Evolutionary conservation across 1,139 yeast genomes (phyloP), one percentile per base, ranked within the genome.

Genomic region (Yamadazyma aaseri): DNA sequence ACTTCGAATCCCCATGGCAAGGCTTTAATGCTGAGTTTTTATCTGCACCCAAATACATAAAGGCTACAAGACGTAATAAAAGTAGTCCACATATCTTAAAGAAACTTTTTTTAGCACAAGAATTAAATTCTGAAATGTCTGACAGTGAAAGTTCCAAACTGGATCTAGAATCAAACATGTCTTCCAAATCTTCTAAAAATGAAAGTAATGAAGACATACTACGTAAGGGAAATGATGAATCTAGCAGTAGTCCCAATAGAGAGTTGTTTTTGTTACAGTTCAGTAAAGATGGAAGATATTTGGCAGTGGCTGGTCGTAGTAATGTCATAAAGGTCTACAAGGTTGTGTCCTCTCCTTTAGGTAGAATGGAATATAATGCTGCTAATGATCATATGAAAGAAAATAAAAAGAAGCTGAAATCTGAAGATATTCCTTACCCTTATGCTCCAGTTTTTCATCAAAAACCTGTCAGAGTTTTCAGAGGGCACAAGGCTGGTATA

Each of bases 221-320:
- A 21, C 20, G 25, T 6, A 26, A 31, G 15, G 30, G 26, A 3
- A 28, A 20, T 4, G 26, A 31, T 13, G 32, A 31, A 11, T 12
- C 22, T 9, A 28, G 14, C n/a, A 22, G 28, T 5, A 21, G 14
- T 5, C 41, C 49, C 23, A 42, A 55, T 10, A 64, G 64, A 23
- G 86, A 90, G 12, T 68, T 84, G 6, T 86, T 89, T 76, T 75
- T 79, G 12, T 68, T 86, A 65, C 75, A 78, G 45, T 87, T 89
- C 57, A 80, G 86, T 42, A 60, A 60, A 16, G 95, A 89, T 59
- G 97, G 97, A 6, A 80, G 77, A 53, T 86, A 72, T 51, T 55
- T 89, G 46, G 96, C 96, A 0, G 78, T 86, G 0, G 96, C 92
- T 0, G 95, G 96, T 7, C 75, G 84, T 42, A 90, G 84, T 49